Conservation (phyloP, 352 stramenopile species). For the Pilasporangium apinafurcum region DNA sequence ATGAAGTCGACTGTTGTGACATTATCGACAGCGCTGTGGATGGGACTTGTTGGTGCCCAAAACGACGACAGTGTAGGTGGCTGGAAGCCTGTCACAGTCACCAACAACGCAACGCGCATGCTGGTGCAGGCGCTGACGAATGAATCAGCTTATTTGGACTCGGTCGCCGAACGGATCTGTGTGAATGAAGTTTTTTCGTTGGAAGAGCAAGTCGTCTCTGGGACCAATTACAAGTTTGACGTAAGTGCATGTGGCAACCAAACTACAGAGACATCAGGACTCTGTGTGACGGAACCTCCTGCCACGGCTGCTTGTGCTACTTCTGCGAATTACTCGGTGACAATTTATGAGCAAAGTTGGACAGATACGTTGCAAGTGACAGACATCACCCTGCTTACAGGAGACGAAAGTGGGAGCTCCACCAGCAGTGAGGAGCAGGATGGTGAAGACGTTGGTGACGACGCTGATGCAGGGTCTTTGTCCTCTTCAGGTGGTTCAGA, state of each 20-base stretch:
- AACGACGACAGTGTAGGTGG: not conserved
- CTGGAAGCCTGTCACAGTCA: not conserved
- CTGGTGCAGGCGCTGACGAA: constrained; percentile 13
- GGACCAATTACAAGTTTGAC: constrained; percentile 20
- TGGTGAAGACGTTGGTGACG: too few relatives aligned
- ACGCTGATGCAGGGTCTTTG: too few relatives aligned
- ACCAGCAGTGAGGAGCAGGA: too few relatives aligned
- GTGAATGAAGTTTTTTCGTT: constrained; percentile 27
- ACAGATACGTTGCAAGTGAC: constrained; percentile 1
- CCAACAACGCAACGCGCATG: not conserved
- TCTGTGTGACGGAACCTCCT: constrained; percentile 3
- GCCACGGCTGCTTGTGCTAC: too few relatives aligned
- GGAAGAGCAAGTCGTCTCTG: constrained; percentile 19
- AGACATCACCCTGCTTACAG: not conserved
- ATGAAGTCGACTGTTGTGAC: too few relatives aligned
- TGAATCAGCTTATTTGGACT: constrained; percentile 17
- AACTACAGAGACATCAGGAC: too few relatives aligned
- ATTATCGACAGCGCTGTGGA: too few relatives aligned
- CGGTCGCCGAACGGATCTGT: constrained; percentile 25
- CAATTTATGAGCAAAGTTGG: constrained; percentile 1
- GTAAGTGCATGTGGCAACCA: constrained; percentile 15
- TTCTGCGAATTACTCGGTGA: not conserved
- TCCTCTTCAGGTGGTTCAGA: too few relatives aligned
- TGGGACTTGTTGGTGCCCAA: too few relatives aligned
- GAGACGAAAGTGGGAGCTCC: not conserved